Evolutionary conservation across 768 basidiomycete species (phyloP).

Genomic region (Amanita pallidorosea): DNA sequence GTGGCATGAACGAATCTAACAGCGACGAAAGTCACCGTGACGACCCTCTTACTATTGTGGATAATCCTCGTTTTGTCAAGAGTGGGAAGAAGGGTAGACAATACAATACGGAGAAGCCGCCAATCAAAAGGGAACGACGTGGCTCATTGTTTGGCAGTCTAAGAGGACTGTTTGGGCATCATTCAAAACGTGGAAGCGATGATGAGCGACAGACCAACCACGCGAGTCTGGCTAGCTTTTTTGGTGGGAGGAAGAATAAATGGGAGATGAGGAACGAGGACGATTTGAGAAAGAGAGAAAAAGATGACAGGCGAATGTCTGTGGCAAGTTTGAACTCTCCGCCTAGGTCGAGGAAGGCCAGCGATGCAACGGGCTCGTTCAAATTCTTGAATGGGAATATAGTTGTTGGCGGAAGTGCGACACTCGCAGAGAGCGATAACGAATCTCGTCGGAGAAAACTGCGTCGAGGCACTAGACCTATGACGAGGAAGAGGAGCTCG

Average conservation of each 20-base stretch:
- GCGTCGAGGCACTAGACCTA: slow-evolving; percentile 1
- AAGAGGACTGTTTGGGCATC: slow-evolving; percentile 1
- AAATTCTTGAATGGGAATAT: neutral
- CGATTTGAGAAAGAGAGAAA: slow-evolving; percentile 10
- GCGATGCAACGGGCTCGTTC: neutral
- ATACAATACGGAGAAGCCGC: neutral
- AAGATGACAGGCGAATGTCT: neutral
- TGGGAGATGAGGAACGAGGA: slow-evolving; percentile 14
- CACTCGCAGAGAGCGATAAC: neutral
- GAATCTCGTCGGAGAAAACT: neutral
- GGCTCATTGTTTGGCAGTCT: slow-evolving; percentile 3
- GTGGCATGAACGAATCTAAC: slow-evolving; percentile 18
- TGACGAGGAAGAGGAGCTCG: slow-evolving; percentile 9
- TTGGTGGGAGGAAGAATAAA: slow-evolving; percentile 6
- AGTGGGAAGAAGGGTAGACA: slow-evolving; percentile 6
- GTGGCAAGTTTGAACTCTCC: neutral
- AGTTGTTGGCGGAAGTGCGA: neutral
- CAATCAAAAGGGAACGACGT: slow-evolving; percentile 6
- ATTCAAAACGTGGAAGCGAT: neutral
- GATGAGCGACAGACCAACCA: neutral
- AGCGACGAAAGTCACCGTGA: slow-evolving; percentile 20
- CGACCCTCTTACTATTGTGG: slow-evolving; percentile 32
- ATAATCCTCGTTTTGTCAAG: slow-evolving; percentile 40
- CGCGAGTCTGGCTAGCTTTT: neutral
- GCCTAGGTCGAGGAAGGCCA: neutral